A percentile compares a stretch with the other conserved stretches of the same genome.
Evolutionary conservation across 805 yeast genomes (phyloP).

Genomic region (Ogataea dorogensis): DNA sequence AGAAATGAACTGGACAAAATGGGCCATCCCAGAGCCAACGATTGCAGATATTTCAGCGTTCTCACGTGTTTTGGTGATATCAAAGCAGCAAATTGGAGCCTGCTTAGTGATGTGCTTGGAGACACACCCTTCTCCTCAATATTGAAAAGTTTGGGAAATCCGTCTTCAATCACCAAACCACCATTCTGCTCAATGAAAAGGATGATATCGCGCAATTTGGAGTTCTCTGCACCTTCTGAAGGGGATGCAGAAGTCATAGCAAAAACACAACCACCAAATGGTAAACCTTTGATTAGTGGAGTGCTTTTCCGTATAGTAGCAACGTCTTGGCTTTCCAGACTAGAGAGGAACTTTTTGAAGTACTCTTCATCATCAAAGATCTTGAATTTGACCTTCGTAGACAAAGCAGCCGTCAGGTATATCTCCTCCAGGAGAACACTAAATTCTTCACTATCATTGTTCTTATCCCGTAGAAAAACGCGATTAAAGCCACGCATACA

Average conservation of each 20-base stretch:
- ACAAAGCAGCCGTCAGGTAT: constrained; percentile 33
- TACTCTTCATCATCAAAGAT: constrained; percentile 17
- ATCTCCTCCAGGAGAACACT: constrained; percentile 31
- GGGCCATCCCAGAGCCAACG: constrained; percentile 85
- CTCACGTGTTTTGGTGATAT: constrained; percentile 58
- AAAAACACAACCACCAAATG: constrained; percentile 38
- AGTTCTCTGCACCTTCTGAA: constrained; percentile 3
- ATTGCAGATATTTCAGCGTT: constrained; percentile 74
- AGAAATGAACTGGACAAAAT: constrained; percentile 60
- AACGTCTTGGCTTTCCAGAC: constrained; percentile 6
- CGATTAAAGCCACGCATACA: constrained; percentile 65
- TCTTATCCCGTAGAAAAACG: constrained; percentile 37
- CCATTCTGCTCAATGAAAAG: constrained; percentile 42
- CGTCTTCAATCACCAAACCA: constrained; percentile 36
- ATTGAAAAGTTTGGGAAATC: constrained; percentile 11
- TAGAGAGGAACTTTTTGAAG: constrained; percentile 13
- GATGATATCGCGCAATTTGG: constrained; percentile 33
- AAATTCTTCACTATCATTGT: constrained; percentile 21
- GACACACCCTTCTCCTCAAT: background rate
- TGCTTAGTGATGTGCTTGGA: constrained; percentile 2
- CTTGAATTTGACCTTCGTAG: constrained; percentile 29
- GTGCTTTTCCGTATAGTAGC: background rate
- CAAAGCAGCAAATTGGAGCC: constrained; percentile 59
- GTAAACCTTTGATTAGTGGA: background rate
- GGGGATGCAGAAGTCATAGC: constrained; percentile 32